phyloP scores from a whole-genome alignment of 208 protist genomes.

The Acanthamoeba healyi region DNA sequence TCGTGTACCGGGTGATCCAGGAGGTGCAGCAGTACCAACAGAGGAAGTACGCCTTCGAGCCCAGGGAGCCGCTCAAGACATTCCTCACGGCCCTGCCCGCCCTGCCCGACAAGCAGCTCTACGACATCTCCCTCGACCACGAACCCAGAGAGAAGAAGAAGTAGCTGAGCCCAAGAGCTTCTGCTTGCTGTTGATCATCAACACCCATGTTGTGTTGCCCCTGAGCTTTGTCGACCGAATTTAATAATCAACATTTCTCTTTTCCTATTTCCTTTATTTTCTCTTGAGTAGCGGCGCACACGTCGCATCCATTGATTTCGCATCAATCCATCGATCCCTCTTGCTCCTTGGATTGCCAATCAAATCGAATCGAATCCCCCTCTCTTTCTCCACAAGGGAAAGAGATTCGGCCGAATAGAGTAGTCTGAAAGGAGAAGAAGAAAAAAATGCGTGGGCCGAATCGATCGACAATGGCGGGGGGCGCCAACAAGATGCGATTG shows the following conservation, averaged over 20 bases:
- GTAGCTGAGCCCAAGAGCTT: too few relatives aligned
- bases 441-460: background rate
- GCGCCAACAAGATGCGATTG: background rate
- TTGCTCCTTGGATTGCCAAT: too few relatives aligned
- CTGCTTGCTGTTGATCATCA: background rate
- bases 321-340: too few relatives aligned
- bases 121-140: conserved; percentile 68
- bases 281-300: too few relatives aligned
- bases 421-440: background rate
- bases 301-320: too few relatives aligned
- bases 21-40: conserved; percentile 78
- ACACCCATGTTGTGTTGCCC: too few relatives aligned
- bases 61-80: conserved; percentile 63
- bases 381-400: too few relatives aligned
- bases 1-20: conserved; percentile 71
- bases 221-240: background rate
- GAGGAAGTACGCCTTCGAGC: conserved; percentile 54
- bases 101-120: conserved; percentile 71
- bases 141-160: conserved; percentile 75
- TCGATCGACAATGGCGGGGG: background rate
- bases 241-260: too few relatives aligned
- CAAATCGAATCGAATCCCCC: too few relatives aligned
- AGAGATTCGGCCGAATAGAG: background rate
- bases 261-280: too few relatives aligned
- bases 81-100: conserved; percentile 64